Conservation (phyloP, 1,284 basidiomycete species). For the Cryptococcus wingfieldii region DNA sequence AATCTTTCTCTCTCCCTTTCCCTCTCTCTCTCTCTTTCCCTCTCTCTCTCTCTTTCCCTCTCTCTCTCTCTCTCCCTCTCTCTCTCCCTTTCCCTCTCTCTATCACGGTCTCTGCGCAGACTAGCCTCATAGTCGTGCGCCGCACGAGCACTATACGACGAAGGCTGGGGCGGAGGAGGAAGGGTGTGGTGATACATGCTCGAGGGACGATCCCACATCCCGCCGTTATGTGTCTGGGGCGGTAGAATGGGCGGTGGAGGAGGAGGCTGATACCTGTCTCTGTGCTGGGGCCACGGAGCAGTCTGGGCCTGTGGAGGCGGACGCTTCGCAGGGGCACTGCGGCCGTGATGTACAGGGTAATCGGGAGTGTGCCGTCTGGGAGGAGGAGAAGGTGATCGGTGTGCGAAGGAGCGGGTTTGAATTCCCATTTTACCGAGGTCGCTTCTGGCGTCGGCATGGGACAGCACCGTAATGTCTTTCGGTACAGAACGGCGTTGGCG, state of each 20-base stretch:
- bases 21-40: too few relatives aligned
- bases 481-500: conserved; percentile 18
- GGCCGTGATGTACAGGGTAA: neutral
- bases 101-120: neutral
- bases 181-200: neutral
- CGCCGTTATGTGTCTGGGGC: neutral
- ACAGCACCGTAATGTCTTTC: conserved; percentile 5
- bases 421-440: conserved; percentile 23
- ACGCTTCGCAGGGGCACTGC: neutral
- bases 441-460: conserved; percentile 9
- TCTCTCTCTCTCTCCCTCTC: neutral
- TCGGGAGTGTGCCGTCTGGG: neutral
- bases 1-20: neutral
- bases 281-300: neutral
- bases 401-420: neutral
- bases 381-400: neutral
- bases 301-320: neutral
- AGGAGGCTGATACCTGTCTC: neutral
- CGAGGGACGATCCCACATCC: neutral
- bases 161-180: neutral
- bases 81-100: too few relatives aligned
- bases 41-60: neutral
- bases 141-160: neutral
- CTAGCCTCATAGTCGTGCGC: conserved; percentile 1
- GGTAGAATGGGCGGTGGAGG: neutral